A percentile compares a stretch with the other conserved stretches of the same genome.
These are phyloP conservation scores for Colletotrichum sidae DNA, from an alignment of 2,329 filamentous ascomycete species.

Conservation along the genomic window DNA sequence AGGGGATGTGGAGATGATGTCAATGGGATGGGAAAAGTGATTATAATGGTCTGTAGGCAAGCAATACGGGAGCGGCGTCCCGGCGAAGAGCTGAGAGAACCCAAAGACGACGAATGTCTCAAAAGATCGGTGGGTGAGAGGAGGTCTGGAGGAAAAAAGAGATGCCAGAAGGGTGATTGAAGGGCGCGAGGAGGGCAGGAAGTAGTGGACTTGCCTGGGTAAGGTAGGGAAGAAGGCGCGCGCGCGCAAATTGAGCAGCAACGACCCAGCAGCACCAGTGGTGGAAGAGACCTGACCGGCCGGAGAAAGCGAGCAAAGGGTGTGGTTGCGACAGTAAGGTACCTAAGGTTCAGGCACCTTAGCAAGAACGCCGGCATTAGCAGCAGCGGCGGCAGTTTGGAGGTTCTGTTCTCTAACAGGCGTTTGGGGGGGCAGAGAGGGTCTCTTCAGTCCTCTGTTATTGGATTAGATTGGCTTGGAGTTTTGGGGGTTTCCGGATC, in stretches of 20 bases:
- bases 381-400: neutral
- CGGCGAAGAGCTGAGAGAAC: constrained; percentile 17
- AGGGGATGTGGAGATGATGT: constrained; percentile 21
- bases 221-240: constrained; percentile 3
- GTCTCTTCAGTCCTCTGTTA: constrained; percentile 31
- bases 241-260: constrained; percentile 32
- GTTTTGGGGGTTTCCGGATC: constrained; percentile 6
- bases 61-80: constrained; percentile 24
- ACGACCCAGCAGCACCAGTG: neutral
- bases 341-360: constrained; percentile 1
- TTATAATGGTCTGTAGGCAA: constrained; percentile 24
- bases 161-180: constrained; percentile 2
- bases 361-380: constrained; percentile 3
- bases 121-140: constrained; percentile 17
- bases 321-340: constrained; percentile 1
- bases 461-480: constrained; percentile 30
- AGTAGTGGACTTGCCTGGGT: constrained; percentile 7
- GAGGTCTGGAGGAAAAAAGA: constrained; percentile 7
- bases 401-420: neutral
- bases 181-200: constrained; percentile 11
- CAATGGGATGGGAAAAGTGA: constrained; percentile 10
- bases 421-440: constrained; percentile 25
- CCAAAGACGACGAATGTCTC: constrained; percentile 25
- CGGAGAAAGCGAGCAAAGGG: neutral
- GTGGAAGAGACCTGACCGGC: neutral